These are phyloP conservation scores for Diplocarpon rosae DNA, from an alignment of 2,329 filamentous ascomycete species.

Conservation along the genomic window DNA sequence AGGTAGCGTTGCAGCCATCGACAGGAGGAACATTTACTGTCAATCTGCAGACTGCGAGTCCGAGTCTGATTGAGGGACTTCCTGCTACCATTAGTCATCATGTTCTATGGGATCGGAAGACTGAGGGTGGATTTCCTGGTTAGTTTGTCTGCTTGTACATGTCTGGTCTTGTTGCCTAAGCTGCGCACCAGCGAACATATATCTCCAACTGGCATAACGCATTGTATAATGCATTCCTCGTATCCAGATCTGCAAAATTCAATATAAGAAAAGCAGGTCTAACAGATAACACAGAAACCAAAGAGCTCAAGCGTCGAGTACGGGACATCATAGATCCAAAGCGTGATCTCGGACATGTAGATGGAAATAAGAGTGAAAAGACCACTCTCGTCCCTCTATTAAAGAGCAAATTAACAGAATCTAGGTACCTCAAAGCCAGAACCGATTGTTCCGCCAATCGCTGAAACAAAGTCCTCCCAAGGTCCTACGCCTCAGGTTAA, in stretches of 20 bases:
- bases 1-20: conserved; percentile 75
- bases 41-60: conserved; percentile 39
- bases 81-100: conserved; percentile 33
- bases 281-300: conserved; percentile 51
- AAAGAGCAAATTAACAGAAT: background rate
- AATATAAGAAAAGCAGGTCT: background rate
- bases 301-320: conserved; percentile 76
- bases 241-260: background rate
- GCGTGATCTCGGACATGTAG: conserved; percentile 72
- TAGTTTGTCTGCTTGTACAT: conserved; percentile 16
- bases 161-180: background rate
- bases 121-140: conserved; percentile 78
- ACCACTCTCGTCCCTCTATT: background rate
- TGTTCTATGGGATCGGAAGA: conserved; percentile 78
- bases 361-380: conserved; percentile 33
- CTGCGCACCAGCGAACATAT: too few relatives aligned
- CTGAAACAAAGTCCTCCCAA: background rate
- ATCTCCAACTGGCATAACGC: too few relatives aligned
- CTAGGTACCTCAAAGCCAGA: background rate
- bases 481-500: background rate
- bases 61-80: conserved; percentile 6
- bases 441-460: background rate
- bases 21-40: conserved; percentile 80
- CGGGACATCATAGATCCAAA: conserved; percentile 72
- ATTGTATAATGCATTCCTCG: background rate